Evolutionary conservation across 352 stramenopile species (phyloP).

Genomic region (Globisporangium splendens): DNA sequence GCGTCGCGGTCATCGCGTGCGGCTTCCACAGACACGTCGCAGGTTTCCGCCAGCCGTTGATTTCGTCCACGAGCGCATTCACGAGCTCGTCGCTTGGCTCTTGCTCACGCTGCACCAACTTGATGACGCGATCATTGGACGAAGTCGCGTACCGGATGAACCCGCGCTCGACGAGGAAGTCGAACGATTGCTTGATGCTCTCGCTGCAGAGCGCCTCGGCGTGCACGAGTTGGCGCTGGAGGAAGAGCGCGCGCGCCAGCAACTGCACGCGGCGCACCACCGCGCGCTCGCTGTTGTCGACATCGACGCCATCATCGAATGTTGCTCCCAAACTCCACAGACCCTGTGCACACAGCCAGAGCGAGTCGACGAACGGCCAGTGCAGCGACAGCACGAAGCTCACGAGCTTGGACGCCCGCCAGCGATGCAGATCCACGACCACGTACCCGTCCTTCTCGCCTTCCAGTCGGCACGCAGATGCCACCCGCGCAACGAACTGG

Average conservation of each 20-base stretch:
- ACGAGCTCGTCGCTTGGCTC: conserved; percentile 7
- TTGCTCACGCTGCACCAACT: conserved; percentile 8
- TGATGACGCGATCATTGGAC: conserved; percentile 26
- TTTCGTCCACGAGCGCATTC: conserved; percentile 30
- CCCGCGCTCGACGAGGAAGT: conserved; percentile 50
- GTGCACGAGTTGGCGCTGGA: conserved; percentile 36
- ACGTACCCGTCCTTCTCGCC: conserved; percentile 17
- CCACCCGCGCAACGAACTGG: conserved; percentile 23
- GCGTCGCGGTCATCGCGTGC: background rate
- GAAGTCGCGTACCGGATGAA: conserved; percentile 33
- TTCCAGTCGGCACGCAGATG: conserved; percentile 21
- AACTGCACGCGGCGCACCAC: conserved; percentile 52
- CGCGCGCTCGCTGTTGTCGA: conserved; percentile 32
- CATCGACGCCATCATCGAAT: no score
- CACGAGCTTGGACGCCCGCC: conserved; percentile 32
- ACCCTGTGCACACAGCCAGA: conserved; percentile 56
- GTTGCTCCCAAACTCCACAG: conserved; percentile 33
- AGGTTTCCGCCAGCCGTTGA: conserved; percentile 45
- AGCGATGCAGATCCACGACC: conserved; percentile 31
- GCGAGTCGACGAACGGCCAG: conserved; percentile 76
- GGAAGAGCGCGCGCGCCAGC: conserved; percentile 50
- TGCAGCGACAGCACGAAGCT: conserved; percentile 65
- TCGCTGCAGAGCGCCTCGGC: conserved; percentile 72
- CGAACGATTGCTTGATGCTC: conserved; percentile 70
- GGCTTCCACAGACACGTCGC: conserved; percentile 40